These are phyloP conservation scores for Penicillium bialowiezense DNA, from an alignment of 495 filamentous ascomycete genomes.

Conservation along the genomic window DNA sequence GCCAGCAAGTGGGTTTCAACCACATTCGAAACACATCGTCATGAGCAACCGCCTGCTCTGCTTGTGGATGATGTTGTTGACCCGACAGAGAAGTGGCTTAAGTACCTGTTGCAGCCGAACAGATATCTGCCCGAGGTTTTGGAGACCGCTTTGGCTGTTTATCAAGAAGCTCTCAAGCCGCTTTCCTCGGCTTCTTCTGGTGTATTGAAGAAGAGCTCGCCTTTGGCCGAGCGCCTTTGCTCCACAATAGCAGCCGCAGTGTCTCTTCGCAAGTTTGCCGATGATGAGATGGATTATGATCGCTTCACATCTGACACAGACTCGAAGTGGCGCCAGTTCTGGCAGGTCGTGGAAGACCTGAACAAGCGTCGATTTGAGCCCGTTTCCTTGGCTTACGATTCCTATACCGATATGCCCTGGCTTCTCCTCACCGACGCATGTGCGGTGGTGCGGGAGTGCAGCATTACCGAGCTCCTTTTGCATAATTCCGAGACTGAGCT, in stretches of 20 bases:
- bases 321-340: slow-evolving; percentile 86
- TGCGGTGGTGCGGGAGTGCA: slow-evolving; percentile 75
- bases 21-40: slow-evolving; percentile 57
- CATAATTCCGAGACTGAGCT: slow-evolving; percentile 40
- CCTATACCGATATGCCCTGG: slow-evolving; percentile 71
- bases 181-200: slow-evolving; percentile 29
- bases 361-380: slow-evolving; percentile 81
- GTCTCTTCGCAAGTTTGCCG: slow-evolving; percentile 54
- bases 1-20: slow-evolving; percentile 69
- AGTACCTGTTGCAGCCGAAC: slow-evolving; percentile 76
- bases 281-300: slow-evolving; percentile 68
- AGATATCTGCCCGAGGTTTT: slow-evolving; percentile 72
- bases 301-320: slow-evolving; percentile 68
- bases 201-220: slow-evolving; percentile 42
- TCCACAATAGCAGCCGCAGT: slow-evolving; percentile 64
- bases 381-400: slow-evolving; percentile 71
- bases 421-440: slow-evolving; percentile 75
- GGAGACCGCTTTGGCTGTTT: slow-evolving; percentile 77
- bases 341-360: slow-evolving; percentile 78
- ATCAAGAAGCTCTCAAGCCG: slow-evolving; percentile 57
- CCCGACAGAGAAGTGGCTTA: slow-evolving; percentile 46
- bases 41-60: slow-evolving; percentile 49
- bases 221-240: slow-evolving; percentile 66
- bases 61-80: slow-evolving; percentile 61
- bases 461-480: slow-evolving; percentile 65